These are phyloP conservation scores for Harrya chromipes DNA, from an alignment of 768 basidiomycete genomes.

Conservation along the genomic window DNA sequence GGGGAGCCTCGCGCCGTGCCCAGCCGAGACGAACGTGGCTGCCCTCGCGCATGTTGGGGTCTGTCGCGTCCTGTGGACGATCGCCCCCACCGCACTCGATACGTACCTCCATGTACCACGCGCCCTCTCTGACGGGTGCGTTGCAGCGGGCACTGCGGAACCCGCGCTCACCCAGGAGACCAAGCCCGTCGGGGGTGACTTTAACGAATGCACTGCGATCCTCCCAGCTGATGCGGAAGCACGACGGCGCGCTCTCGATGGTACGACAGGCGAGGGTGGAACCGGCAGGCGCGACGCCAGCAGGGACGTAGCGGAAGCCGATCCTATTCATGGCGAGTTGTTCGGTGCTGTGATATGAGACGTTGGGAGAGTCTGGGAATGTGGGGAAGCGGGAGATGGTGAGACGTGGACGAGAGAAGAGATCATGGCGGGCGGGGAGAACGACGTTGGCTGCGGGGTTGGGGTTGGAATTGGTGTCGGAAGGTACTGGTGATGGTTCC, in stretches of 20 bases:
- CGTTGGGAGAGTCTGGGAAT: conserved; percentile 58
- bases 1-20: conserved; percentile 87
- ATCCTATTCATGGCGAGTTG: conserved; percentile 70
- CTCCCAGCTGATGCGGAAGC: conserved; percentile 83
- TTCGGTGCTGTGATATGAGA: conserved; percentile 62
- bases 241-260: conserved; percentile 73
- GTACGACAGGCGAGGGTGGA: conserved; percentile 65
- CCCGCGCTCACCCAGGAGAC: conserved; percentile 79
- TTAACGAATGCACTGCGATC: conserved; percentile 81
- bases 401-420: conserved; percentile 66
- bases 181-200: conserved; percentile 74
- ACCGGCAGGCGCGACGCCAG: conserved; percentile 64
- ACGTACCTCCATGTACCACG: conserved; percentile 92
- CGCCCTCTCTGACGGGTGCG: conserved; percentile 83
- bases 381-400: conserved; percentile 71
- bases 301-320: conserved; percentile 77
- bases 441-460: conserved; percentile 43
- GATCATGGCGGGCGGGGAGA: conserved; percentile 63
- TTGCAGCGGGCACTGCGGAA: conserved; percentile 90
- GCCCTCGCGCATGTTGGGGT: conserved; percentile 54
- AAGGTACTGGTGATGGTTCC: conserved; percentile 56
- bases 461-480: conserved; percentile 40
- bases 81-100: conserved; percentile 74
- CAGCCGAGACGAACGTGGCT: conserved; percentile 90
- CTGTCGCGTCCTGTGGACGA: conserved; percentile 36